Conservation (phyloP, 495 filamentous ascomycete genomes). For the Daldinia grandis region DNA sequence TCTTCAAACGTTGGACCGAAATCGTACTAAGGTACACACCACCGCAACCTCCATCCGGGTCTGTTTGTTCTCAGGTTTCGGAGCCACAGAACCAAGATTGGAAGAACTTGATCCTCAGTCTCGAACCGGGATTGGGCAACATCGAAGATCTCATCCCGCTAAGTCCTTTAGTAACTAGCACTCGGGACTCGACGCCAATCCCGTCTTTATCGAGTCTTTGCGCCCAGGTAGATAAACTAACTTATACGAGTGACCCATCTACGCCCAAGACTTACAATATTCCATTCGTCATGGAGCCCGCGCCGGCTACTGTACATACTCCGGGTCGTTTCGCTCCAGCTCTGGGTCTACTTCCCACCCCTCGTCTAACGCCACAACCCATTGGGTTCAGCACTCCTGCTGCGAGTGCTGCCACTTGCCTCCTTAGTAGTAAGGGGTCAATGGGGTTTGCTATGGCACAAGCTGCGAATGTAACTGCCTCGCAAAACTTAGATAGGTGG, state of each 20-base stretch:
- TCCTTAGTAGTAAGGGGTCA: constrained; percentile 61
- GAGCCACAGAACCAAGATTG: constrained; percentile 67
- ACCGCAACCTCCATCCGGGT: constrained; percentile 65
- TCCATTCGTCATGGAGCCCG: constrained; percentile 69
- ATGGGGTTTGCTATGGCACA: constrained; percentile 85
- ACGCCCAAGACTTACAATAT: constrained; percentile 54
- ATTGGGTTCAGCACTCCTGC: constrained; percentile 86
- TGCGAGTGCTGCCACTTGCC: constrained; percentile 73
- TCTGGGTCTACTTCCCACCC: constrained; percentile 77
- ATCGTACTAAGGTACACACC: constrained; percentile 88
- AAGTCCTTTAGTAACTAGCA: constrained; percentile 36
- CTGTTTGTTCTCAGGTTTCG: constrained; percentile 50
- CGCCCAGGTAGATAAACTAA: constrained; percentile 12
- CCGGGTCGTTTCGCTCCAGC: constrained; percentile 58
- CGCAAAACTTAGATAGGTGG: constrained; percentile 66
- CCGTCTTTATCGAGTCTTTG: constrained; percentile 40
- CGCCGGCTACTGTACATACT: constrained; percentile 62
- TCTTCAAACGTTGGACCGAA: constrained; percentile 92
- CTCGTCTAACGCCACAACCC: constrained; percentile 80
- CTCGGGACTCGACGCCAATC: constrained; percentile 46
- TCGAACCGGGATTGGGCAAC: constrained; percentile 79
- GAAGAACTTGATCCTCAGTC: constrained; percentile 76
- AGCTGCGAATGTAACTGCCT: constrained; percentile 68
- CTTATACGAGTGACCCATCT: constrained; percentile 42
- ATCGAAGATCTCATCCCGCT: constrained; percentile 58